Base-by-base conservation (phyloP, 164 flowering plant genomes). In the Piper betle region DNA sequence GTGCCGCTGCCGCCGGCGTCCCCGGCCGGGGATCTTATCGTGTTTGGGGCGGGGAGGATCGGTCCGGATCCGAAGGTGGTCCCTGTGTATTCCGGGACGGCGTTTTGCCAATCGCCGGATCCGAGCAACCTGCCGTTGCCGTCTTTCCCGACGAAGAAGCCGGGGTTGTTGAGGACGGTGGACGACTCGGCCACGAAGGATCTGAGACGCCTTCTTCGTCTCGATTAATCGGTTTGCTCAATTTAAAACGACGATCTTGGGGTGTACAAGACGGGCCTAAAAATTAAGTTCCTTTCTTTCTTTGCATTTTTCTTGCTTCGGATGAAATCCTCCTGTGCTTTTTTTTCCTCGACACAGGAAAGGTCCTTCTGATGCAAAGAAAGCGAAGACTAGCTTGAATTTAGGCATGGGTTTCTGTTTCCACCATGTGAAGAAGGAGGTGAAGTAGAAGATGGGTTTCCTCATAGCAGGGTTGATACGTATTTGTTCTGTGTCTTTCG, bases 91-190 rank as follows among this genome's bases (percentile, higher is more conserved):
- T 89, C 96, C 6, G 96, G 96, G 4, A 65, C 87, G n/a, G 83
- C 78, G 17, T 73, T 75, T 18, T 48, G 69, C 0, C 56, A 68
- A 3, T 85, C 96, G 0, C 96, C 96, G 0, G 82, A 87, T 0
- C 96, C 96, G 8, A 72, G 80, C 18, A 66, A 83, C 0, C 68
- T 87, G 7, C 96, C 96, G 3, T n/a, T 86, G 13, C 94, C 94
- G 2, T 73, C 71, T 3, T 86, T 86, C 39, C 78, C 77, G 55
- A 66, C 53, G 37, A 83, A 73, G 75, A 78, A 69, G 39, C 59
- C 16, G 6, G 66, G 50, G 6, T 0, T 25, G 33, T 25, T 8
- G 1, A 13, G 13, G 4, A 53, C 42, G 11, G 46, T 61, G 40
- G 79, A 77, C 33, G 81, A 78, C 16, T 71, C 72, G 4, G 86